Conservation (phyloP, 2,329 filamentous ascomycete genomes). For the Cercospora janseana region DNA sequence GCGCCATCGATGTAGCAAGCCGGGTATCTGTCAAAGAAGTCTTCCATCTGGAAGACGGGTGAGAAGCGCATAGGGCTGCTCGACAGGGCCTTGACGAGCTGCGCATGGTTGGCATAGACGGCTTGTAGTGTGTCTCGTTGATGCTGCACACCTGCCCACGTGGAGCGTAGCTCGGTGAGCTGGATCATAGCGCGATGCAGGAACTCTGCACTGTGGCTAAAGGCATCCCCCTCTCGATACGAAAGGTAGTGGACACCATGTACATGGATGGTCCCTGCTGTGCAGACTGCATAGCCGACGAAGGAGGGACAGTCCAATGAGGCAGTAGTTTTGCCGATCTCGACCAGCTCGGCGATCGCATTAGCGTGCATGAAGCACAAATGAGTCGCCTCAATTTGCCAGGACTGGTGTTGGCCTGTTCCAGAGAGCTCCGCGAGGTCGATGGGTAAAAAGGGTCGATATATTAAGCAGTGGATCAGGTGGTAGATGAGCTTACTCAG, state of each 20-base stretch:
- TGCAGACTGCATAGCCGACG: slow-evolving; percentile 82
- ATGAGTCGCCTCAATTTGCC: slow-evolving; percentile 89
- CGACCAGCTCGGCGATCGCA: slow-evolving; percentile 77
- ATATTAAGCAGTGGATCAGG: slow-evolving; percentile 80
- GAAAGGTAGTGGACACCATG: slow-evolving; percentile 78
- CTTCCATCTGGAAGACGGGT: slow-evolving; percentile 78
- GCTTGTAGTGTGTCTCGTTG: slow-evolving; percentile 75
- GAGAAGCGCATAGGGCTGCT: slow-evolving; percentile 70
- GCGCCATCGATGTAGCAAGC: slow-evolving; percentile 70
- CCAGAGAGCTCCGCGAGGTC: slow-evolving; percentile 77
- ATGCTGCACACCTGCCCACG: slow-evolving; percentile 76
- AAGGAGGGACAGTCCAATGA: slow-evolving; percentile 83
- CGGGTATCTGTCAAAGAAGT: slow-evolving; percentile 82
- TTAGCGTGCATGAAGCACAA: slow-evolving; percentile 85
- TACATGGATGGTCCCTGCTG: slow-evolving; percentile 82
- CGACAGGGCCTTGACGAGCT: slow-evolving; percentile 71
- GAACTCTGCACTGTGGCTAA: slow-evolving; percentile 66
- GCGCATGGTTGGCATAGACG: slow-evolving; percentile 74
- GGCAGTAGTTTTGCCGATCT: slow-evolving; percentile 70
- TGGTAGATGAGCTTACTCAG: slow-evolving; percentile 86
- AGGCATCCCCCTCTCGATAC: slow-evolving; percentile 59
- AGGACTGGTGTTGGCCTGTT: slow-evolving; percentile 80
- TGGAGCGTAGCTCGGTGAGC: slow-evolving; percentile 68
- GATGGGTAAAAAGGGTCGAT: slow-evolving; percentile 81
- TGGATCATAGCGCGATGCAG: slow-evolving; percentile 77